Evolutionary conservation across 805 yeast species (phyloP).

Genomic region (Schwanniomyces pseudopolymorphus): DNA sequence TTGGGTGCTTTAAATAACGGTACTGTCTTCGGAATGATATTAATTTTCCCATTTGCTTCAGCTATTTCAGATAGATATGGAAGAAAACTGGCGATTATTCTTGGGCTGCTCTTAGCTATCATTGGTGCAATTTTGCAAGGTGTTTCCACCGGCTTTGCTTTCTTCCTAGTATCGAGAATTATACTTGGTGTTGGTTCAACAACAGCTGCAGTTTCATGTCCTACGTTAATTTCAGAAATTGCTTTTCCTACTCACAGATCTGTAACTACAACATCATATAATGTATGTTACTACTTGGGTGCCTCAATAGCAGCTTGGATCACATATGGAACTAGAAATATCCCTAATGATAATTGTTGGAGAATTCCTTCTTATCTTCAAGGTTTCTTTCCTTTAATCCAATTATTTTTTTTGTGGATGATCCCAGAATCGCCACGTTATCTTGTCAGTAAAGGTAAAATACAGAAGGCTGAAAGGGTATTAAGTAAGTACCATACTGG

Average conservation of each 20-base stretch:
- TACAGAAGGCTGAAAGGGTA: slow-evolving; percentile 43
- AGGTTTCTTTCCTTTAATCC: slow-evolving; percentile 47
- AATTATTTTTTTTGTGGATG: slow-evolving; percentile 30
- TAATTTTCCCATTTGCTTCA: slow-evolving; percentile 28
- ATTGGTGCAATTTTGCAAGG: slow-evolving; percentile 42
- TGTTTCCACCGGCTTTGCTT: slow-evolving; percentile 30
- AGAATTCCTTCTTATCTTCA: slow-evolving; percentile 55
- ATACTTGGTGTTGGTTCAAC: slow-evolving; percentile 48
- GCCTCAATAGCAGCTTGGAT: slow-evolving; percentile 53
- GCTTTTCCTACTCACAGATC: slow-evolving; percentile 48
- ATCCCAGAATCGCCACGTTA: slow-evolving; percentile 54
- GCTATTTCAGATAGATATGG: slow-evolving; percentile 38
- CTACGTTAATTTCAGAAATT: slow-evolving; percentile 50
- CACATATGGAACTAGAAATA: slow-evolving; percentile 43
- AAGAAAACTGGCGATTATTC: slow-evolving; percentile 29
- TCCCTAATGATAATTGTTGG: slow-evolving; percentile 45
- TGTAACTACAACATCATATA: slow-evolving; percentile 44
- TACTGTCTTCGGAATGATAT: slow-evolving; percentile 40
- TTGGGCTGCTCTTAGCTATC: slow-evolving; percentile 24
- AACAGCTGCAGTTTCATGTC: slow-evolving; percentile 43
- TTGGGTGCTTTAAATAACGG: slow-evolving; percentile 45
- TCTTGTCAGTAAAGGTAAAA: slow-evolving; percentile 38
- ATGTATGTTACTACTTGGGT: slow-evolving; percentile 53
- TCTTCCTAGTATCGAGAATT: slow-evolving; percentile 47
- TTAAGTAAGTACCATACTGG: slow-evolving; percentile 43